Evolutionary conservation across 2,329 filamentous ascomycete genomes (phyloP).

Genomic region (Mollisiaceae sp.): DNA sequence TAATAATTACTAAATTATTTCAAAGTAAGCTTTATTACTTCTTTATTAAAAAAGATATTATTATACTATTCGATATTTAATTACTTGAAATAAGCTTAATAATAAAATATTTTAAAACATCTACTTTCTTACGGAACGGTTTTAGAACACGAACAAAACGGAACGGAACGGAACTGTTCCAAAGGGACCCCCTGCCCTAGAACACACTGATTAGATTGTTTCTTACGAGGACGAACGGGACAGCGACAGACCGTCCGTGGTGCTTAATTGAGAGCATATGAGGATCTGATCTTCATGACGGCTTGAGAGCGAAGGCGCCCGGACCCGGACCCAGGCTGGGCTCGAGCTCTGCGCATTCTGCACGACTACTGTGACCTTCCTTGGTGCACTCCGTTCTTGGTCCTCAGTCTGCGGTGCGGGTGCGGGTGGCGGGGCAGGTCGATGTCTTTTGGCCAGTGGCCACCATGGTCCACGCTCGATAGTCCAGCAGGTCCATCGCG

Average conservation of each 20-base stretch:
- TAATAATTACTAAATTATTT: too few relatives aligned
- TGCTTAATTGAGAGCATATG: slow-evolving; percentile 1
- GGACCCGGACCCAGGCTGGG: slow-evolving; percentile 11
- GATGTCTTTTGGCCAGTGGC: neutral
- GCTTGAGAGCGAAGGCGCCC: neutral
- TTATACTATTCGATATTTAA: too few relatives aligned
- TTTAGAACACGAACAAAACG: too few relatives aligned
- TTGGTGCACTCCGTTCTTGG: neutral
- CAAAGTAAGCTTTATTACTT: too few relatives aligned
- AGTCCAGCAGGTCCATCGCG: too few relatives aligned
- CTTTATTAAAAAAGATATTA: too few relatives aligned
- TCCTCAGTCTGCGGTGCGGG: slow-evolving; percentile 10
- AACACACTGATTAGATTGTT: neutral
- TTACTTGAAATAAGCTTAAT: too few relatives aligned
- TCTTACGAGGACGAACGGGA: slow-evolving; percentile 1
- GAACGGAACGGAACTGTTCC: too few relatives aligned
- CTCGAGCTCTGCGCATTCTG: slow-evolving; percentile 19
- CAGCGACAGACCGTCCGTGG: neutral
- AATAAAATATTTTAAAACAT: too few relatives aligned
- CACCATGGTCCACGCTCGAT: too few relatives aligned
- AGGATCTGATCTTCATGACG: slow-evolving; percentile 15
- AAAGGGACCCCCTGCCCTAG: too few relatives aligned
- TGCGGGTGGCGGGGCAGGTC: slow-evolving; percentile 5
- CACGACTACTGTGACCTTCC: neutral
- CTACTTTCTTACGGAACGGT: too few relatives aligned